Evolutionary conservation across 176 grass and related monocot genomes (phyloP).

Genomic region (Saccharum officinarum): DNA sequence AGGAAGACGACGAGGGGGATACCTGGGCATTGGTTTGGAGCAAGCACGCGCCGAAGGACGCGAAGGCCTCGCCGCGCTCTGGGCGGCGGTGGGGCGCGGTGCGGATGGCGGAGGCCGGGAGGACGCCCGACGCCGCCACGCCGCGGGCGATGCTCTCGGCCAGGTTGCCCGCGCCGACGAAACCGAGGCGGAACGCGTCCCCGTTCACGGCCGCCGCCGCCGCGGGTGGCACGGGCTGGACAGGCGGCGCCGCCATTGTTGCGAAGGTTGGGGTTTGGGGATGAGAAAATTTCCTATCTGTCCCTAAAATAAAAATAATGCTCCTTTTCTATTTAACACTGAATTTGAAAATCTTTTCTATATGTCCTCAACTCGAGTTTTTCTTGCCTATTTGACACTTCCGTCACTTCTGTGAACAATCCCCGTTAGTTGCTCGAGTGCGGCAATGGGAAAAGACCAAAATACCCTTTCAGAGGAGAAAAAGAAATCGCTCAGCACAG

Average conservation of each 20-base stretch:
- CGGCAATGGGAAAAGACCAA: too few relatives aligned
- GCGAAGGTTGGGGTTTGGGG: background rate
- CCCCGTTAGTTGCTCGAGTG: too few relatives aligned
- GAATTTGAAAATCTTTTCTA: too few relatives aligned
- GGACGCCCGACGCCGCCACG: conserved; percentile 72
- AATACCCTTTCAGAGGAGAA: too few relatives aligned
- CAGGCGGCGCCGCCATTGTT: conserved; percentile 49
- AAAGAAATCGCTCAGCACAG: too few relatives aligned
- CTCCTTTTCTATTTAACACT: too few relatives aligned
- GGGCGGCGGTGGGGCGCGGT: conserved; percentile 64
- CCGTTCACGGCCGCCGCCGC: background rate
- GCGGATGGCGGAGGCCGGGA: conserved; percentile 68
- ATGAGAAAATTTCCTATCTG: too few relatives aligned
- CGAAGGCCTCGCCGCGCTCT: conserved; percentile 70
- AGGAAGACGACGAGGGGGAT: background rate
- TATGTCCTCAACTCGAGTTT: too few relatives aligned
- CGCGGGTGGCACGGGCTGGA: conserved; percentile 26
- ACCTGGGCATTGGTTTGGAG: conserved; percentile 78
- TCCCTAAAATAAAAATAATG: too few relatives aligned
- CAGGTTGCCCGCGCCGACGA: conserved; percentile 85
- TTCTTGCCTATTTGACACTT: too few relatives aligned
- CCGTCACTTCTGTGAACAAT: too few relatives aligned
- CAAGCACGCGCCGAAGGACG: conserved; percentile 63
- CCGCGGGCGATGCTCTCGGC: conserved; percentile 95
- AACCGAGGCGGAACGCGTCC: conserved; percentile 64